Conservation (phyloP, 176 grass and related monocot genomes). For the Echinochloa phyllopogon region DNA sequence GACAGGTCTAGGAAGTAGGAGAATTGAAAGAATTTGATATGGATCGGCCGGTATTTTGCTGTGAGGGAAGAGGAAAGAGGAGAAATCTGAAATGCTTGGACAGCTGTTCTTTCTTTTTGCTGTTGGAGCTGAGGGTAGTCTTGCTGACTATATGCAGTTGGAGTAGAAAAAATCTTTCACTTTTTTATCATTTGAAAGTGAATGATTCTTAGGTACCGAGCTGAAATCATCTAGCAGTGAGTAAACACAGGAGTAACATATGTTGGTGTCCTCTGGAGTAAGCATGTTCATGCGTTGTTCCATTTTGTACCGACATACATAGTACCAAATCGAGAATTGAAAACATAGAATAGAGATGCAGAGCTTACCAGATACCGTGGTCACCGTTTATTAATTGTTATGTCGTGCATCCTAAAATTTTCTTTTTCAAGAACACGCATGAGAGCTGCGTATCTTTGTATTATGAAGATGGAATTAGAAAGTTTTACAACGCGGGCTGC, state of each 20-base stretch:
- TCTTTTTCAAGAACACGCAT: no score
- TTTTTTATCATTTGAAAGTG: background rate
- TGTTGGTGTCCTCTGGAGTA: background rate
- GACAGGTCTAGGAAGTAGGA: slow-evolving; percentile 34
- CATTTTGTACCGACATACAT: slow-evolving; percentile 1
- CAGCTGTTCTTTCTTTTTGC: slow-evolving; percentile 1
- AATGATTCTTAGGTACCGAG: slow-evolving; percentile 20
- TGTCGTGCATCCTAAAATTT: background rate
- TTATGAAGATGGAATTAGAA: no score
- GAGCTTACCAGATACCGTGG: slow-evolving; percentile 20
- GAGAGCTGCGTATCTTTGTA: no score
- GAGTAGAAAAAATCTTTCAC: background rate
- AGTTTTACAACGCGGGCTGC: no score
- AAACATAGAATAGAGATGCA: background rate
- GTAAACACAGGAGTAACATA: background rate
- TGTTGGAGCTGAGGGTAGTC: background rate
- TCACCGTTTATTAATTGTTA: slow-evolving; percentile 7
- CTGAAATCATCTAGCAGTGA: background rate
- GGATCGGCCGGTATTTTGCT: background rate
- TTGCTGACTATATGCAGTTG: background rate
- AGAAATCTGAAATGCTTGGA: background rate
- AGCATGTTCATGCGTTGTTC: background rate
- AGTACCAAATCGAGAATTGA: background rate
- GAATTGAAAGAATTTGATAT: background rate
- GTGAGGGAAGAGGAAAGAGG: background rate